These are phyloP conservation scores for Penicillium malachiteum DNA, from an alignment of 495 filamentous ascomycete species.

Conservation along the genomic window DNA sequence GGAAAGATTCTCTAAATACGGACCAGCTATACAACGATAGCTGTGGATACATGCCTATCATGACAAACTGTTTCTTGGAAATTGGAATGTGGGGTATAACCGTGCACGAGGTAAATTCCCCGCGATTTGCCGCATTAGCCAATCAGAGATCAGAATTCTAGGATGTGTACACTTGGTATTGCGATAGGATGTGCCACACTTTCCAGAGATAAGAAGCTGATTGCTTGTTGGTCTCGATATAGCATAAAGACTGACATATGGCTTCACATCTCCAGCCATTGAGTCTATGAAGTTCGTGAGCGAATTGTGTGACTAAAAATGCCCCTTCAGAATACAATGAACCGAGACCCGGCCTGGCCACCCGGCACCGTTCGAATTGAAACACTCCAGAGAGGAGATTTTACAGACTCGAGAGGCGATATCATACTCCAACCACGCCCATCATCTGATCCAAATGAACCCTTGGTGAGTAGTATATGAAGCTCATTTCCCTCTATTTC, in stretches of 20 bases:
- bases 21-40: too few relatives aligned
- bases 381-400: background rate
- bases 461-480: slow-evolving; percentile 11
- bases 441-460: slow-evolving; percentile 19
- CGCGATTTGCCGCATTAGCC: slow-evolving; percentile 1
- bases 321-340: background rate
- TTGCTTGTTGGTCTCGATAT: background rate
- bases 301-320: background rate
- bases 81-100: background rate
- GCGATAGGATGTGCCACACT: too few relatives aligned
- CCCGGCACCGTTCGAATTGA: background rate
- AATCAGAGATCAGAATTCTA: background rate
- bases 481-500: background rate
- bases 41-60: too few relatives aligned
- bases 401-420: background rate
- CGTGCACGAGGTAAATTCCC: background rate
- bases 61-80: too few relatives aligned
- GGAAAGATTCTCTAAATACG: too few relatives aligned
- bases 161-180: too few relatives aligned
- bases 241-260: background rate
- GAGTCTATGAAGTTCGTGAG: background rate
- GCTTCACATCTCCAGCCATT: background rate
- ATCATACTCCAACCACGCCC: background rate
- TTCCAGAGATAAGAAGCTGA: background rate
- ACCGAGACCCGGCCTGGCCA: background rate